Base-by-base conservation (phyloP, 331 rosid species). In the Quercus tomentella region DNA sequence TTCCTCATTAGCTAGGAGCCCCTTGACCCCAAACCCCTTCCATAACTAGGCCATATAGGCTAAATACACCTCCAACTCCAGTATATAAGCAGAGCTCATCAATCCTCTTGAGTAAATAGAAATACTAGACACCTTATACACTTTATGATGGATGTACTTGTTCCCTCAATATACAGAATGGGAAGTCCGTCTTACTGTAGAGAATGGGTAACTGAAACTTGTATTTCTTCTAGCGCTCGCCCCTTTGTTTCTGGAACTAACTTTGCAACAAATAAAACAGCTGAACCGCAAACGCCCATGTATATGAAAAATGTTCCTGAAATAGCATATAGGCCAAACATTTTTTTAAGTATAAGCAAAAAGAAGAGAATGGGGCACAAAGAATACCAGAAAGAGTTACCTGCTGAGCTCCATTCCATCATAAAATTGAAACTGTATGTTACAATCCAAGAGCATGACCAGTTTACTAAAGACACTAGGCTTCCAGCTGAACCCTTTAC, bases 401-500 rank as follows among this genome's bases (percentile, higher is more conserved):
- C 82, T 76, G 74, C 69, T 17, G 77, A 68, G 77, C 80, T 84
- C 87, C 84, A 84, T 8, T 73, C 70, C 84, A 80, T 76, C 68
- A 68, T 12, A 45, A 72, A 84, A 30, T 73, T 84, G 71, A 77
- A 84, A 45, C 70, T 43, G 61, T 72, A 80, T 6, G 74, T 45
- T 31, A 65, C 51, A 3, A 80, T 76, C 87, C 77, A 84, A 9
- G 77, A 67, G 37, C 76, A 72, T 9, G 74, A 66, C 74, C 82
- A 72, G 72, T 25, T 56, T 22, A 71, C 73, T 72, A 80, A 8
- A 33, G 77, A 76, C 57, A 76, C 55, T 35, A 80, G 74, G 74
- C 87, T 84, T 63, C 84, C 82, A 60, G 84, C 84, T 16, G 82
- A 56, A 7, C 82, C 87, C 28, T 80, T 80, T 21, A 80, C 28